Conservation (phyloP, 495 filamentous ascomycete species). For the Penicillium cinerascens region DNA sequence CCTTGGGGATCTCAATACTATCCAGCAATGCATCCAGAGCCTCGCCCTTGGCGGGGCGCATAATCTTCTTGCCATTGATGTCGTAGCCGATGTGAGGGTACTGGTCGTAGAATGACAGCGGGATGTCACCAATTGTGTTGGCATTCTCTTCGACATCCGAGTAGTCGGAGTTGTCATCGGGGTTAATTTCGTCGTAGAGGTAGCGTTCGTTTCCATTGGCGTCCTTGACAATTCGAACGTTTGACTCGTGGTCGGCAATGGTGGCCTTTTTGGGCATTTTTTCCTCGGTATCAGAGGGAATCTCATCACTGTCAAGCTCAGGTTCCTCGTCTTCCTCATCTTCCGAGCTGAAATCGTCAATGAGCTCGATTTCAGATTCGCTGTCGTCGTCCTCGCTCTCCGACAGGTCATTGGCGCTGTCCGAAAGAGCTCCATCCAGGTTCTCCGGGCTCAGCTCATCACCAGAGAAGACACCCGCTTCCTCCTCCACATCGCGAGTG, state of each 20-base stretch:
- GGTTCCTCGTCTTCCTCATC: slow-evolving; percentile 41
- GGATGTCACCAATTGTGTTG: slow-evolving; percentile 96
- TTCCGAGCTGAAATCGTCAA: slow-evolving; percentile 45
- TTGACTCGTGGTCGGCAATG: slow-evolving; percentile 23
- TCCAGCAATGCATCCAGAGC: slow-evolving; percentile 92
- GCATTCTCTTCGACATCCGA: slow-evolving; percentile 71
- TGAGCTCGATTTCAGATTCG: slow-evolving; percentile 44
- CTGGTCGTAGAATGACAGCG: slow-evolving; percentile 89
- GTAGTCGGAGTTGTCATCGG: slow-evolving; percentile 94
- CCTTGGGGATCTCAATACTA: slow-evolving; percentile 96
- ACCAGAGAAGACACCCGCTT: slow-evolving; percentile 54
- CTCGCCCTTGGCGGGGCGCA: slow-evolving; percentile 90
- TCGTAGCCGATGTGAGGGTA: slow-evolving; percentile 99
- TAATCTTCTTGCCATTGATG: slow-evolving; percentile 96
- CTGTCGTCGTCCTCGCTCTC: slow-evolving; percentile 42
- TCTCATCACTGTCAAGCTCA: slow-evolving; percentile 49
- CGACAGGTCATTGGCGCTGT: slow-evolving; percentile 50
- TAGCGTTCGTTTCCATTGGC: slow-evolving; percentile 73
- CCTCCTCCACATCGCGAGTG: slow-evolving; percentile 50
- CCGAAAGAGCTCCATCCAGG: slow-evolving; percentile 63
- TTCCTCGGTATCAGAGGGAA: slow-evolving; percentile 45
- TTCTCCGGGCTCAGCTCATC: slow-evolving; percentile 62
- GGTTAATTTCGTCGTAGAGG: slow-evolving; percentile 85
- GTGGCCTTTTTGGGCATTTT: slow-evolving; percentile 17
- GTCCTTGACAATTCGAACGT: slow-evolving; percentile 55